Evolutionary conservation across 345 rosid genomes (phyloP).

Genomic region (Leavenworthia alabamica): DNA sequence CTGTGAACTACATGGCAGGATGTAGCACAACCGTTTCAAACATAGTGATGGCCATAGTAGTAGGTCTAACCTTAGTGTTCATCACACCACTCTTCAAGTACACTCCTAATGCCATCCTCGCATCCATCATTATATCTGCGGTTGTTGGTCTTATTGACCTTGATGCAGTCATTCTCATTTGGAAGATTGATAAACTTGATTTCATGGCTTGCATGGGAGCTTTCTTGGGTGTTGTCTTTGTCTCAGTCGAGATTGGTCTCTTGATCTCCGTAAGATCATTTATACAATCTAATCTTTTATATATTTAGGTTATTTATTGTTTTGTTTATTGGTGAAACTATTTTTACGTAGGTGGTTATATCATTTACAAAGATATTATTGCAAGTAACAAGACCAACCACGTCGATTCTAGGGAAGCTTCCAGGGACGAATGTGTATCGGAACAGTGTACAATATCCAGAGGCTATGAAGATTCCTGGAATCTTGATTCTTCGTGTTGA

Average conservation of each 20-base stretch:
- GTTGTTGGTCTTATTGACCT: constrained; percentile 57
- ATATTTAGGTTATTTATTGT: no score
- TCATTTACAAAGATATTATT: constrained; percentile 72
- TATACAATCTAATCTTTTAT: no score
- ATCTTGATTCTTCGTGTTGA: constrained; percentile 73
- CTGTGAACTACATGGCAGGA: constrained; percentile 84
- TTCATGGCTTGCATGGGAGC: constrained; percentile 77
- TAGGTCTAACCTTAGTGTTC: constrained; percentile 49
- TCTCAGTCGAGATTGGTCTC: no score
- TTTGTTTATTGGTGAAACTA: no score
- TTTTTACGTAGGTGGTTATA: constrained; percentile 59
- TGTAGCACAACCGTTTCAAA: constrained; percentile 72
- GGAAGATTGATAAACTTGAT: constrained; percentile 81
- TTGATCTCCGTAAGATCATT: constrained; percentile 57
- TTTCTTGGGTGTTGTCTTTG: no score
- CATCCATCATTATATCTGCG: constrained; percentile 70
- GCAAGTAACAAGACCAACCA: constrained; percentile 84
- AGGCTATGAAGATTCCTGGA: constrained; percentile 58
- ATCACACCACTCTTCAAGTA: constrained; percentile 69
- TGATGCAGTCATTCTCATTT: constrained; percentile 51
- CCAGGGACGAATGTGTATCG: constrained; percentile 60
- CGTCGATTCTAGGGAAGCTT: constrained; percentile 61
- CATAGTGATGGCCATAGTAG: constrained; percentile 68
- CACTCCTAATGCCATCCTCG: constrained; percentile 67
- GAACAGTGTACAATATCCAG: constrained; percentile 63